Percentiles rank a stretch among this genome's conserved stretches.
Conservation (phyloP, 257 asterid species). For the Ballota nigra region DNA sequence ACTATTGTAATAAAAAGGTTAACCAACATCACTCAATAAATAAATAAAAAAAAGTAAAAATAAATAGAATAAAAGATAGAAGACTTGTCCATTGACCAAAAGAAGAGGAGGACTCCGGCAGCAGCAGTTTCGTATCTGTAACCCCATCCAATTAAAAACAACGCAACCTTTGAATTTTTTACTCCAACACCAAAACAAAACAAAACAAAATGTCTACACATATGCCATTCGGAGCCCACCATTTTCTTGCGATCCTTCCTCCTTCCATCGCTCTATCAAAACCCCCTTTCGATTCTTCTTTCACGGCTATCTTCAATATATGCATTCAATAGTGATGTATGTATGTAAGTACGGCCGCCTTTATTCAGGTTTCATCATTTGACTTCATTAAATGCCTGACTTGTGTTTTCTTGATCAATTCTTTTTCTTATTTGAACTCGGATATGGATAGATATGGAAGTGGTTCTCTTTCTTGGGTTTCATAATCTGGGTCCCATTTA, state of each 20-base stretch:
- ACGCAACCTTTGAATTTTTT: slow-evolving; percentile 23
- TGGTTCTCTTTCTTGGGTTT: slow-evolving; percentile 23
- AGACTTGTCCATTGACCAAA: slow-evolving; percentile 23
- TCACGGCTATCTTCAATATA: slow-evolving; percentile 8
- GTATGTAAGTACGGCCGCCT: slow-evolving; percentile 27
- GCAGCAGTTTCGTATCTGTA: slow-evolving; percentile 7
- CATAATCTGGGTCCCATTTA: slow-evolving; percentile 2
- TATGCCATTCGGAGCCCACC: slow-evolving; percentile 32
- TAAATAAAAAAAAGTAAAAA: too few relatives aligned
- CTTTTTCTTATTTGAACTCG: neutral
- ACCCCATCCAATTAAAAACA: neutral
- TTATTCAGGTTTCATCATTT: slow-evolving; percentile 42
- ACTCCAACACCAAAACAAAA: neutral
- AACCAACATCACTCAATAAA: too few relatives aligned
- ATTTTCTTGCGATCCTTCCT: slow-evolving; percentile 28
- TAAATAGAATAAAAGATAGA: neutral
- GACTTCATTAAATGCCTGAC: slow-evolving; percentile 44
- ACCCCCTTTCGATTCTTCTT: slow-evolving; percentile 22
- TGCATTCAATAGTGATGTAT: slow-evolving; percentile 5
- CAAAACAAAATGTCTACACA: slow-evolving; percentile 8
- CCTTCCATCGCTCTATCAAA: slow-evolving; percentile 20
- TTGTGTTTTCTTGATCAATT: slow-evolving; percentile 11
- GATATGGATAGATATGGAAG: slow-evolving; percentile 2
- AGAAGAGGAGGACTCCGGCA: neutral
- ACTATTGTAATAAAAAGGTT: too few relatives aligned